phyloP scores from a whole-genome alignment of 2,329 filamentous ascomycete species.

The Calonectria fujianensis region DNA sequence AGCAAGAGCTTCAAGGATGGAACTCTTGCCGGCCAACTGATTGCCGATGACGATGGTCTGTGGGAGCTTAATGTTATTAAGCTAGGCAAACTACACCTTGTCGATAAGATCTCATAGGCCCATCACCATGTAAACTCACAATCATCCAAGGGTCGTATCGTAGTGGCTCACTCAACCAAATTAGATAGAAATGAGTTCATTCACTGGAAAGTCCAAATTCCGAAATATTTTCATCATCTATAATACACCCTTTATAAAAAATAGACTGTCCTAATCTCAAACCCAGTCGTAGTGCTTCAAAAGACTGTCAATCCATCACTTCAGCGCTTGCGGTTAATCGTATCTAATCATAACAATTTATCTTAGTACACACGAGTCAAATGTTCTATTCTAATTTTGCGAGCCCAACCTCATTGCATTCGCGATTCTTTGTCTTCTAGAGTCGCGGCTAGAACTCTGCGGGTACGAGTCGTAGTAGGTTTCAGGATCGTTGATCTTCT shows the following conservation, averaged over 20 bases:
- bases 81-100: no score
- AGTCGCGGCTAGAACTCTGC: constrained; percentile 51
- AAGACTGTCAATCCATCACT: constrained; percentile 4
- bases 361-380: constrained; percentile 34
- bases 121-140: no score
- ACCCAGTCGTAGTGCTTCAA: constrained; percentile 14
- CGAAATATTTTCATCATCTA: constrained; percentile 21
- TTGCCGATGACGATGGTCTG: no score
- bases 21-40: no score
- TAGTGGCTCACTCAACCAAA: no score
- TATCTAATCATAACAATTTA: constrained; percentile 32
- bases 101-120: no score
- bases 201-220: constrained; percentile 17
- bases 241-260: constrained; percentile 8
- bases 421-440: constrained; percentile 57
- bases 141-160: no score
- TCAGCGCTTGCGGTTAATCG: constrained; percentile 29
- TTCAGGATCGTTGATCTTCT: constrained; percentile 61
- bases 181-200: background rate
- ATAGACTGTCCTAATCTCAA: constrained; percentile 8
- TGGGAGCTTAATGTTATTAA: no score
- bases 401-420: constrained; percentile 66
- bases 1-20: no score
- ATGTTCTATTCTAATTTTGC: constrained; percentile 64
- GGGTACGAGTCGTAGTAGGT: constrained; percentile 56